Percentiles rank a stretch among this genome's conserved stretches.
Conservation (phyloP, 2,329 filamentous ascomycete species). For the Metarhizium guizhouense region DNA sequence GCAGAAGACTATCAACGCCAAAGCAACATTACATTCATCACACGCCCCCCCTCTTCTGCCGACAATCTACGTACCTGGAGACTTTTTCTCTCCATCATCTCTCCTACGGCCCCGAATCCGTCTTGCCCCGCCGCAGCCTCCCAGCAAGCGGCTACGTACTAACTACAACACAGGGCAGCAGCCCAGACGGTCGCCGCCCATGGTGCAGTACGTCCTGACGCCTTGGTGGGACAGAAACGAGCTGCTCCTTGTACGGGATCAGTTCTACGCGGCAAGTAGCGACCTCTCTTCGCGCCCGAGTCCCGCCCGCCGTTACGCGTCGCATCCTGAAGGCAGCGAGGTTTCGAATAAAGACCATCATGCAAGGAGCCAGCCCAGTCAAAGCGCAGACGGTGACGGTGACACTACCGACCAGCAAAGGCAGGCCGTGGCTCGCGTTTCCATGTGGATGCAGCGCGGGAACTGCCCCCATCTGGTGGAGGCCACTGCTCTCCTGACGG, state of each 20-base stretch:
- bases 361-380: not conserved
- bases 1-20: not conserved
- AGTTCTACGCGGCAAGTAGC: slow-evolving; percentile 43
- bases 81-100: too few species aligned
- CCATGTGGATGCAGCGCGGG: slow-evolving; percentile 63
- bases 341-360: not conserved
- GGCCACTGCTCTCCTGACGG: slow-evolving; percentile 64
- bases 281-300: slow-evolving; percentile 4
- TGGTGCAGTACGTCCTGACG: slow-evolving; percentile 65
- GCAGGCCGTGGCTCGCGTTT: slow-evolving; percentile 47
- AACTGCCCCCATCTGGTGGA: slow-evolving; percentile 73
- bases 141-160: too few species aligned
- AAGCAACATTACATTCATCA: not conserved
- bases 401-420: slow-evolving; percentile 25
- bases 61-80: too few species aligned
- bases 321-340: not conserved
- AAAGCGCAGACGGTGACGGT: not conserved
- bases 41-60: not conserved
- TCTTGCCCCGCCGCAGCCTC: too few species aligned
- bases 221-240: slow-evolving; percentile 62
- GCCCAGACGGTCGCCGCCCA: slow-evolving; percentile 17
- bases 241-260: slow-evolving; percentile 54
- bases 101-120: too few species aligned
- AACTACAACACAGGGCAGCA: too few species aligned
- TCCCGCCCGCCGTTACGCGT: not conserved